These are phyloP conservation scores for Fusarium praegraminearum DNA, from an alignment of 2,329 filamentous ascomycete species.

Conservation along the genomic window DNA sequence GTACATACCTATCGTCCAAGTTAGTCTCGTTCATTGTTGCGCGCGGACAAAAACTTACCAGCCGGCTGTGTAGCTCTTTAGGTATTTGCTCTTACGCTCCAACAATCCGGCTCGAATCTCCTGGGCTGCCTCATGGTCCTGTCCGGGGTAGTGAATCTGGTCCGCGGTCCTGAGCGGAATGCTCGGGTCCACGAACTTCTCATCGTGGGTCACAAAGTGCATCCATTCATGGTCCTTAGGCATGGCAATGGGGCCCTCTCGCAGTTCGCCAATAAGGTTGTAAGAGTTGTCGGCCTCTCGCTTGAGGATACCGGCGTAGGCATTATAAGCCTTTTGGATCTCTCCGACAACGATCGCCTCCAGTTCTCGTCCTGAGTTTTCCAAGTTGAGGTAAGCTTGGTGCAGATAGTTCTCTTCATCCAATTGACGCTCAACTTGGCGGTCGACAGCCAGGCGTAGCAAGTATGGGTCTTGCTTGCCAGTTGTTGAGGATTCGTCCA, in stretches of 20 bases:
- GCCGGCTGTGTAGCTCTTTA: slow-evolving; percentile 96
- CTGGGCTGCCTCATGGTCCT: slow-evolving; percentile 81
- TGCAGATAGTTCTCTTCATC: slow-evolving; percentile 98
- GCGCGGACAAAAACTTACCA: slow-evolving; percentile 70
- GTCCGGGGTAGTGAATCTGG: slow-evolving; percentile 91
- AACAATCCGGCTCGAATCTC: slow-evolving; percentile 92
- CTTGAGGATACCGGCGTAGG: slow-evolving; percentile 90
- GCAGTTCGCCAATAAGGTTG: slow-evolving; percentile 81
- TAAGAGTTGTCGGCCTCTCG: slow-evolving; percentile 88
- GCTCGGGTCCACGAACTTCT: slow-evolving; percentile 87
- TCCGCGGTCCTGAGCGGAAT: slow-evolving; percentile 82
- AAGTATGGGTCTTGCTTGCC: slow-evolving; percentile 95
- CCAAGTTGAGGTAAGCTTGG: slow-evolving; percentile 93
- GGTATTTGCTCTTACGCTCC: slow-evolving; percentile 97
- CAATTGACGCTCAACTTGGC: slow-evolving; percentile 90
- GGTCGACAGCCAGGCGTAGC: slow-evolving; percentile 85
- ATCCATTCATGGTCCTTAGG: slow-evolving; percentile 94
- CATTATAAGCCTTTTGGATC: slow-evolving; percentile 97
- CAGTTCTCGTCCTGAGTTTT: slow-evolving; percentile 92
- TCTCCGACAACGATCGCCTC: slow-evolving; percentile 97
- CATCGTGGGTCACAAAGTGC: slow-evolving; percentile 81
- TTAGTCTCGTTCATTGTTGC: slow-evolving; percentile 11
- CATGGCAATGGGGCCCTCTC: slow-evolving; percentile 88
- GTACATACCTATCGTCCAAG: slow-evolving; percentile 78
- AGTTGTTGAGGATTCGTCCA: slow-evolving; percentile 77